Base-by-base conservation (phyloP, 2,329 filamentous ascomycete species). In the Paraphoma sp. region DNA sequence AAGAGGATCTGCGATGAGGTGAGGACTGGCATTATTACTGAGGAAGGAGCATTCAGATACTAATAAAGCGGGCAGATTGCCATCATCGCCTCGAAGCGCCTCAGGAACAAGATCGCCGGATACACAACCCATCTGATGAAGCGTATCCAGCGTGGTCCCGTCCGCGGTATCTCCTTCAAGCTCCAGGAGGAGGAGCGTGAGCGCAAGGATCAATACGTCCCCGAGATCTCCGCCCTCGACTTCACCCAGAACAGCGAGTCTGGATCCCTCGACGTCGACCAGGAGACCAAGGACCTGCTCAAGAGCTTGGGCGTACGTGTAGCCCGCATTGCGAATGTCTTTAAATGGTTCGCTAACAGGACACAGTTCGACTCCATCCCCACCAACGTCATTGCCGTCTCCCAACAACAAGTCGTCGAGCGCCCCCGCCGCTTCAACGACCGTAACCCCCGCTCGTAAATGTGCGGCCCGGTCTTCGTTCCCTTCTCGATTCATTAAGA, bases 161-260 rank as follows among this genome's bases (percentile, higher is more conserved):
- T 99, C 83, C 96, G 95, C 77, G 95, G 95, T 87, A 99, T 99
- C 85, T 99, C 96, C 83, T 99, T 99, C 93, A 99, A 99, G 89
- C 92, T 99, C 62, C 95, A 99, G 86, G 95, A 99, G 87, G 95
- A 99, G 87, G 95, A 99, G 90, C 92, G 95, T 88, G 95, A 99
- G 86, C 91, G 95, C 82, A 99, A 99, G 91, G 95, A 99, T 87
- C 95, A 99, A 87, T 99, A 97, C 86, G 95, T 99, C 70, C 95
- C 95, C 78, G 95, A 99, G 85, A 87, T 99, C 75, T 99, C 96
- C 61, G 95, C 95, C 79, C 91, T 99, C 80, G 95, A 99, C 87
- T 96, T 97, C 86, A 89, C 90, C 78, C 92, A 97, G 87, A 92
- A 91, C 85, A 88, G 87, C 80, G 95, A 98, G 86, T 90, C 84